Percentiles rank a stretch among this genome's conserved stretches.
Evolutionary conservation across 768 basidiomycete species (phyloP).

Genomic region (Pleurotus tuber-regium): DNA sequence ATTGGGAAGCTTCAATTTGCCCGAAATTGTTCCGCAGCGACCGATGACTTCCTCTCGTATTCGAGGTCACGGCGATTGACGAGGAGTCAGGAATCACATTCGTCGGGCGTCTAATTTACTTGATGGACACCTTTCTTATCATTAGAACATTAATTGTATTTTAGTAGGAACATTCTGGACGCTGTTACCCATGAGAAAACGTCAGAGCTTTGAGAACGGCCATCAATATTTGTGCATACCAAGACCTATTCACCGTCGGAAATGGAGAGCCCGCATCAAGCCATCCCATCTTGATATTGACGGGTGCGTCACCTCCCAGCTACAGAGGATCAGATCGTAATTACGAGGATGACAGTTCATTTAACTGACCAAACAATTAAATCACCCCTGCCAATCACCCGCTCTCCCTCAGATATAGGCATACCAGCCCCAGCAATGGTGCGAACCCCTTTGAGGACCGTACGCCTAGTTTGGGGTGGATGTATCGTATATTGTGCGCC

Average conservation of each 20-base stretch:
- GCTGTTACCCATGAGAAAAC: too few relatives aligned
- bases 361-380: slow-evolving; percentile 45
- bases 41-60: too few relatives aligned
- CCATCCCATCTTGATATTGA: slow-evolving; percentile 15
- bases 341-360: not conserved
- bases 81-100: too few relatives aligned
- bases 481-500: slow-evolving; percentile 29
- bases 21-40: too few relatives aligned
- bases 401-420: slow-evolving; percentile 45
- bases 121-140: too few relatives aligned
- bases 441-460: slow-evolving; percentile 4
- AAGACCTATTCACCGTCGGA: slow-evolving; percentile 10
- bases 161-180: too few relatives aligned
- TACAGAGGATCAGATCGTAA: slow-evolving; percentile 5
- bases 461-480: not conserved
- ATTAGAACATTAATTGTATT: too few relatives aligned
- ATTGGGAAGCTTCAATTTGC: not conserved
- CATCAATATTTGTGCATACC: too few relatives aligned
- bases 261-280: slow-evolving; percentile 13
- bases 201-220: too few relatives aligned
- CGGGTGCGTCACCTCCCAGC: slow-evolving; percentile 18
- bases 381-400: slow-evolving; percentile 45
- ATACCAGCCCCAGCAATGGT: slow-evolving; percentile 26
- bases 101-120: too few relatives aligned
- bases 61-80: too few relatives aligned